Percentiles rank a stretch among this genome's conserved stretches.
Conservation (phyloP, 495 filamentous ascomycete species). For the Penicillium verhagenii region DNA sequence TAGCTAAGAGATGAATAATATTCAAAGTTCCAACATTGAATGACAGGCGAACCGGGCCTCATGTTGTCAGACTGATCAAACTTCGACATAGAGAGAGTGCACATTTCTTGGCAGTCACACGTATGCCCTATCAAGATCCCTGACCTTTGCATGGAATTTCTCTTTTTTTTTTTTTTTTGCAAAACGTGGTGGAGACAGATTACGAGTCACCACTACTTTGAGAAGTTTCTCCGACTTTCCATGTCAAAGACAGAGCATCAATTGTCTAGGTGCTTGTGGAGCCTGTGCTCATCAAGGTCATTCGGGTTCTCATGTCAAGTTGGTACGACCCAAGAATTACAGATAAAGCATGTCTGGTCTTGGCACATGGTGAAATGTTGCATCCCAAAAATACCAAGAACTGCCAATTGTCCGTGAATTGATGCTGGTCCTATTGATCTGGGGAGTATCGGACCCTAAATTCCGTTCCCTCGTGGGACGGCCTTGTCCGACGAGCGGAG, state of each 20-base stretch:
- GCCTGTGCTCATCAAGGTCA: constrained; percentile 6
- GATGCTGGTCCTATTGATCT: not conserved
- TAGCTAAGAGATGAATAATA: no score
- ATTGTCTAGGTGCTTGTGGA: not conserved
- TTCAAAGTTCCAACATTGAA: no score
- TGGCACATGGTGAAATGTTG: constrained; percentile 27
- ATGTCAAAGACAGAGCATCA: not conserved
- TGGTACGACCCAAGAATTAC: constrained; percentile 20
- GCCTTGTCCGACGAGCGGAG: not conserved
- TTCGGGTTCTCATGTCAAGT: constrained; percentile 3
- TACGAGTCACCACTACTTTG: not conserved
- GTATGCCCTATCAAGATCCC: not conserved
- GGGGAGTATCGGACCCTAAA: not conserved
- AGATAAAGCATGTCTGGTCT: constrained; percentile 11
- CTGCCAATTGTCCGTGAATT: constrained; percentile 7
- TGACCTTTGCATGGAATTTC: not conserved
- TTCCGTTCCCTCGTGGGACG: not conserved
- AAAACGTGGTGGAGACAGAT: not conserved
- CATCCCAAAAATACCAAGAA: constrained; percentile 21
- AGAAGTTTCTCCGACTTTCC: not conserved
- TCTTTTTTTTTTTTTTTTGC: not conserved
- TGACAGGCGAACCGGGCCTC: no score
- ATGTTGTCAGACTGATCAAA: not conserved
- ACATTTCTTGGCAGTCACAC: not conserved
- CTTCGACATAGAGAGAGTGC: not conserved